Conservation (phyloP, 805 yeast species). For the Pichia kluyveri region DNA sequence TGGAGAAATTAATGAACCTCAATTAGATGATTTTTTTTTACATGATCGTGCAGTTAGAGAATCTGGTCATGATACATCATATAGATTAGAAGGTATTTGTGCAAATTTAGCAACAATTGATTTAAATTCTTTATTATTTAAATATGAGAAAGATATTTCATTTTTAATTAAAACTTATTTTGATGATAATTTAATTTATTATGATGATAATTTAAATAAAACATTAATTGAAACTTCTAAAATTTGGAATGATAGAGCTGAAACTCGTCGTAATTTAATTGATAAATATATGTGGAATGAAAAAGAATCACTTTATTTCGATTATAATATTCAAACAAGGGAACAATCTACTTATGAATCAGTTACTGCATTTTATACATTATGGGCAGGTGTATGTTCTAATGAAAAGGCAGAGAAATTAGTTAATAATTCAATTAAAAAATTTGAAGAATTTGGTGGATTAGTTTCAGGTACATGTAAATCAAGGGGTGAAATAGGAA, state of each 20-base stretch:
- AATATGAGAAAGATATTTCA: conserved; percentile 84
- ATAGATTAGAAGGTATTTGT: conserved; percentile 82
- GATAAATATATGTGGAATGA: conserved; percentile 80
- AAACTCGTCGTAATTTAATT: conserved; percentile 42
- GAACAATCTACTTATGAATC: conserved; percentile 62
- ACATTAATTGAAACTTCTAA: conserved; percentile 28
- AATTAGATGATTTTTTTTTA: conserved; percentile 76
- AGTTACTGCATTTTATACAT: conserved; percentile 87
- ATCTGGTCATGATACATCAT: conserved; percentile 92
- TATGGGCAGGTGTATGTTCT: conserved; percentile 73
- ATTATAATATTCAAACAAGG: conserved; percentile 58
- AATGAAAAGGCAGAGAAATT: conserved; percentile 58
- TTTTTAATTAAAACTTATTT: conserved; percentile 47
- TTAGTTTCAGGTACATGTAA: conserved; percentile 72
- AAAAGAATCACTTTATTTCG: conserved; percentile 67
- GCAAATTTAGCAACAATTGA: conserved; percentile 89
- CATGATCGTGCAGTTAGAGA: conserved; percentile 95
- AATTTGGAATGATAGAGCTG: conserved; percentile 58
- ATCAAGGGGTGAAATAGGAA: conserved; percentile 62
- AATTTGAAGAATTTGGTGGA: conserved; percentile 85
- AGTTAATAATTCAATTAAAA: conserved; percentile 47
- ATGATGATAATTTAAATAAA: conserved; percentile 27
- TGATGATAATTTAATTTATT: conserved; percentile 35
- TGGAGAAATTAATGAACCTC: conserved; percentile 61
- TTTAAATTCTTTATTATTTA: conserved; percentile 74